Base-by-base conservation (phyloP, 2,329 filamentous ascomycete genomes). In the Xylariaceae sp. region DNA sequence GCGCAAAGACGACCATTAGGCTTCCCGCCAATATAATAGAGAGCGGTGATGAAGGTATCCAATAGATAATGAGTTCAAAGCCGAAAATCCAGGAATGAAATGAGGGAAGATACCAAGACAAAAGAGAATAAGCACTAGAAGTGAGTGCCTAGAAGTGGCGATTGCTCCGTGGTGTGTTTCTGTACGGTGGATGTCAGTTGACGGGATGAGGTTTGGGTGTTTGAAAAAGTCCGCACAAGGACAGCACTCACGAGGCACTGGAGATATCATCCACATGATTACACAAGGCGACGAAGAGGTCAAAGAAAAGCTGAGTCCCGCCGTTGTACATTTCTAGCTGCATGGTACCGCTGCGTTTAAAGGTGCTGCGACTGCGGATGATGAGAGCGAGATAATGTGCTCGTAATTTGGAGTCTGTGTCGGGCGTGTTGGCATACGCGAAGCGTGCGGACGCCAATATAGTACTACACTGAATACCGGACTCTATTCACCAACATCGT, bases 321-420 rank as follows among this genome's bases (percentile, higher is more conserved):
- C 92, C 92, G 57, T 84, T 83, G 70, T 88, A 88, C 91, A 96
- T 96, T 75, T 96, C 91, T 62, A 89, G 83, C 73, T 96, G 92
- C 91, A 96, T 95, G 3, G 91, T 96, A 51, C 91, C 90, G 71
- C 90, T 95, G 51, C 89, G 81, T 78, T 95, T 96, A 74, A 96
- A 96, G 2, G 89, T 95, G 67, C 83, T 81, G 61, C 92, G 83
- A 64, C 87, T 89, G 61, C 91, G 85, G 68, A 96, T 95, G 72
- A 96, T 95, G 67, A 96, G 83, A 16, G 92, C 90, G 36, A 96
- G 84, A 65, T 95, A 96, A 72, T 96, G 91, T 21, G 90, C 90
- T 55, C 92, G 82, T 50, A 96, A 79, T 72, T 92, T 92, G n/a
- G 88, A 92, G 75, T 96, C 92, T 19, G 79, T 88, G 68, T 95